Base-by-base conservation (phyloP, 495 filamentous ascomycete genomes). In the Talaromyces liani region DNA sequence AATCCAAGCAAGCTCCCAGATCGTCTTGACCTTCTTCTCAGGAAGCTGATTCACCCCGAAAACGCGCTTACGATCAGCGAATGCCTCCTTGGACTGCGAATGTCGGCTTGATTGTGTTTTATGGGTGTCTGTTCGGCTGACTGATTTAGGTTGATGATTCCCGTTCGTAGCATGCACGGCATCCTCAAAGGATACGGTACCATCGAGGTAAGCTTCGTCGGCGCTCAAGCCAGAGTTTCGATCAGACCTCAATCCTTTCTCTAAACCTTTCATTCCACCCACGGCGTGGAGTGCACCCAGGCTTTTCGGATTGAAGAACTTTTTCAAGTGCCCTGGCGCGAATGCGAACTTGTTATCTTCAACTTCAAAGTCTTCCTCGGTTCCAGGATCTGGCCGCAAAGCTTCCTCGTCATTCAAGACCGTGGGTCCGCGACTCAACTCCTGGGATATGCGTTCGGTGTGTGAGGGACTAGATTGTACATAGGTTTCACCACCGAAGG, bases 271-370 rank as follows among this genome's bases (percentile, higher is more conserved):
- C 24, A 95, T 68, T 25, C 92, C 92, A 54, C 92, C 92, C 33
- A 96, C 69, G 0, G 91, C 91, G 65, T 86, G 84, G 64, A 95
- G 91, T 0, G 90, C 91, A 53, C 81, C 79, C 58, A 92, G 77
- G 65, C 80, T 92, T 75, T 96, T 96, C 0, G 92, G 92, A 62
- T 92, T 92, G 45, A 89, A 74, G 8, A 95, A 70, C 70, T 93
- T 95, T 60, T 82, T 85, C 67, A 96, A 69, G 57, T 93, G 91
- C 0, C 92, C 91, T 0, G 89, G 91, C 1, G 88, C 85, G 65
- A 91, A 94, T 1, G 89, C 91, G 63, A 95, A 95, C 45, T 79
- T 85, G 71, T 95, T 95, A 63, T 93, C 80, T 25, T 85, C 79
- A 12, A 91, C 87, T 34, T 84, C 64, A 66, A 93, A 96, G 66